Conservation (phyloP, 2,329 filamentous ascomycete species). For the Claviceps monticola region DNA sequence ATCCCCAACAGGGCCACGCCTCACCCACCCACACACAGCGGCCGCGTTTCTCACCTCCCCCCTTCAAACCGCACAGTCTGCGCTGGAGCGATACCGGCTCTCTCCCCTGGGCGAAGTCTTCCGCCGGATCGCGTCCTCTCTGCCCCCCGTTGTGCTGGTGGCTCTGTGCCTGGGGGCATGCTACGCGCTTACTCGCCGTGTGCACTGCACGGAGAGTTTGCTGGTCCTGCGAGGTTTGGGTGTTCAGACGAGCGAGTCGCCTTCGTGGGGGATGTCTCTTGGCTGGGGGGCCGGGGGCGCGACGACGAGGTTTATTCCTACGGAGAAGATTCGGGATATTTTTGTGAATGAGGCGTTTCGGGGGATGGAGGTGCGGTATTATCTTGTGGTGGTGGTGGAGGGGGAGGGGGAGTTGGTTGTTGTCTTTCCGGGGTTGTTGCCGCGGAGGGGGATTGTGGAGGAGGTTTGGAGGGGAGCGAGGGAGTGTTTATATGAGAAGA, state of each 20-base stretch:
- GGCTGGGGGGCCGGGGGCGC: conserved; percentile 14
- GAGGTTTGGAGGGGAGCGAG: conserved; percentile 79
- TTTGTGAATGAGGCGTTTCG: conserved; percentile 91
- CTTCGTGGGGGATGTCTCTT: conserved; percentile 46
- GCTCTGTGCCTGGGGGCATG: conserved; percentile 27
- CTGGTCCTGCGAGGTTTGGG: conserved; percentile 80
- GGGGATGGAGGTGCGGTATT: conserved; percentile 82
- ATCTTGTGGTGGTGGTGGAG: conserved; percentile 79
- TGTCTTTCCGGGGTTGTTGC: conserved; percentile 78
- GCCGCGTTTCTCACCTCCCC: neutral
- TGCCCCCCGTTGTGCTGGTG: conserved; percentile 23
- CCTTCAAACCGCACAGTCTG: neutral
- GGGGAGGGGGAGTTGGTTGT: conserved; percentile 81
- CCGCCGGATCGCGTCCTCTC: conserved; percentile 16
- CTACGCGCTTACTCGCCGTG: conserved; percentile 18
- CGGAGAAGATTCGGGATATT: conserved; percentile 81
- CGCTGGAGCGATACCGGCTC: conserved; percentile 13
- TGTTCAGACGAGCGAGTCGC: conserved; percentile 61
- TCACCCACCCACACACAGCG: neutral
- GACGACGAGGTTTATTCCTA: conserved; percentile 59
- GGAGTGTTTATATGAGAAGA: conserved; percentile 58
- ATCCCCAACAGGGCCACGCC: neutral
- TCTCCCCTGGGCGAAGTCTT: conserved; percentile 21
- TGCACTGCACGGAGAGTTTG: conserved; percentile 62
- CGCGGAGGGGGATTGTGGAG: conserved; percentile 62